phyloP scores from a whole-genome alignment of 2,329 filamentous ascomycete species.

The Hymenoscyphus fraxineus region DNA sequence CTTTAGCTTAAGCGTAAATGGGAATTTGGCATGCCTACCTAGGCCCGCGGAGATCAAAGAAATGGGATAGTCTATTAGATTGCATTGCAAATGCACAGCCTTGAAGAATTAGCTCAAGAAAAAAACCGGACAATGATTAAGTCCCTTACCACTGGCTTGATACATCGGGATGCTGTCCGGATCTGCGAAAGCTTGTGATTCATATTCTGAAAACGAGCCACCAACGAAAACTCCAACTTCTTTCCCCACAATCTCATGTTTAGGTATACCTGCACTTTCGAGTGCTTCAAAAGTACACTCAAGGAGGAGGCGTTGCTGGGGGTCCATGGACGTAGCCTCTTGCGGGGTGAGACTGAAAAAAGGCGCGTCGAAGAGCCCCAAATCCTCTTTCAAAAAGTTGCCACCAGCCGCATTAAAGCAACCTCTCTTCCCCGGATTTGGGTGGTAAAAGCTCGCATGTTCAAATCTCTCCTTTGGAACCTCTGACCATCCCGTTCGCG shows the following conservation, averaged over 20 bases:
- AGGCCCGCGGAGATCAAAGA: slow-evolving; percentile 51
- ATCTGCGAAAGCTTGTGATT: slow-evolving; percentile 35
- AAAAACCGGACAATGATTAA: slow-evolving; percentile 19
- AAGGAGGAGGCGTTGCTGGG: slow-evolving; percentile 71
- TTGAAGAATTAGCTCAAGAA: slow-evolving; percentile 5
- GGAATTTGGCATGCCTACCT: not conserved
- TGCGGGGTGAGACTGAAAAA: slow-evolving; percentile 73
- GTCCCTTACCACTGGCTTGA: slow-evolving; percentile 45
- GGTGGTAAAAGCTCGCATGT: slow-evolving; percentile 50
- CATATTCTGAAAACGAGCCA: slow-evolving; percentile 18
- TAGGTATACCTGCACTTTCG: slow-evolving; percentile 25
- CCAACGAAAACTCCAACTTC: slow-evolving; percentile 24
- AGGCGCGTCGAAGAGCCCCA: slow-evolving; percentile 42
- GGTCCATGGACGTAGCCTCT: slow-evolving; percentile 73
- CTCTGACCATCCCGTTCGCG: slow-evolving; percentile 34
- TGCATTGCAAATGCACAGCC: slow-evolving; percentile 46
- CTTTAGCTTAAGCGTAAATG: not conserved
- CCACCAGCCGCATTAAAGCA: slow-evolving; percentile 20
- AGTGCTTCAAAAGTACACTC: slow-evolving; percentile 71
- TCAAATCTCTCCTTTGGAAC: slow-evolving; percentile 41
- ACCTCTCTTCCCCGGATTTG: slow-evolving; percentile 35
- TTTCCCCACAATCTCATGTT: slow-evolving; percentile 19
- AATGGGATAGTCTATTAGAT: slow-evolving; percentile 52
- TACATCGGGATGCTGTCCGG: slow-evolving; percentile 48
- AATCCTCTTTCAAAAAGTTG: slow-evolving; percentile 23